phyloP scores from a whole-genome alignment of 2,329 filamentous ascomycete genomes.

The Apiospora sp. region DNA sequence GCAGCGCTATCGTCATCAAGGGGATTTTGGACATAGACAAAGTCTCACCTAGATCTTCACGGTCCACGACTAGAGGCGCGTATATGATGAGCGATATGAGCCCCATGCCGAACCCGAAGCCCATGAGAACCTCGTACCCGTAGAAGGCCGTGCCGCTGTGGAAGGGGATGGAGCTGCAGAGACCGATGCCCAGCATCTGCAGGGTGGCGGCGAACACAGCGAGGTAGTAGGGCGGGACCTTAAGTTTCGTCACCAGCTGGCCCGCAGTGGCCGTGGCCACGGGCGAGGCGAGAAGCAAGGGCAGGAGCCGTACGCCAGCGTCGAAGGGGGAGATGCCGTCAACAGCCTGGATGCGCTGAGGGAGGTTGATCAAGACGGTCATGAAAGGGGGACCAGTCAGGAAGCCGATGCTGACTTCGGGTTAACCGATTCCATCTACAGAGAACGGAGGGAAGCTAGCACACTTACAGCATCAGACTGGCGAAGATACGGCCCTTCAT shows the following conservation, averaged over 20 bases:
- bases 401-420: conserved; percentile 36
- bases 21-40: neutral
- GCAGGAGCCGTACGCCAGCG: conserved; percentile 45
- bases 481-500: conserved; percentile 42
- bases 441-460: neutral
- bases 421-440: neutral
- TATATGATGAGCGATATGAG: conserved; percentile 43
- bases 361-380: conserved; percentile 45
- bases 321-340: conserved; percentile 40
- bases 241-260: conserved; percentile 38
- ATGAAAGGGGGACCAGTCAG: conserved; percentile 46
- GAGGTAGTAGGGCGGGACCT: conserved; percentile 42
- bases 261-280: conserved; percentile 42
- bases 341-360: conserved; percentile 46
- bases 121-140: conserved; percentile 47
- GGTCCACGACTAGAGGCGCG: conserved; percentile 40
- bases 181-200: conserved; percentile 44
- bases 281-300: conserved; percentile 44
- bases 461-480: conserved; percentile 42
- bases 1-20: too few species aligned
- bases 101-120: conserved; percentile 46
- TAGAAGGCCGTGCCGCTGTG: conserved; percentile 36
- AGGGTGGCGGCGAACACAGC: conserved; percentile 39
- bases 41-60: conserved; percentile 41
- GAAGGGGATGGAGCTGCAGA: conserved; percentile 38